phyloP scores from a whole-genome alignment of 768 basidiomycete genomes.

The Tylopilus subfusipes region DNA sequence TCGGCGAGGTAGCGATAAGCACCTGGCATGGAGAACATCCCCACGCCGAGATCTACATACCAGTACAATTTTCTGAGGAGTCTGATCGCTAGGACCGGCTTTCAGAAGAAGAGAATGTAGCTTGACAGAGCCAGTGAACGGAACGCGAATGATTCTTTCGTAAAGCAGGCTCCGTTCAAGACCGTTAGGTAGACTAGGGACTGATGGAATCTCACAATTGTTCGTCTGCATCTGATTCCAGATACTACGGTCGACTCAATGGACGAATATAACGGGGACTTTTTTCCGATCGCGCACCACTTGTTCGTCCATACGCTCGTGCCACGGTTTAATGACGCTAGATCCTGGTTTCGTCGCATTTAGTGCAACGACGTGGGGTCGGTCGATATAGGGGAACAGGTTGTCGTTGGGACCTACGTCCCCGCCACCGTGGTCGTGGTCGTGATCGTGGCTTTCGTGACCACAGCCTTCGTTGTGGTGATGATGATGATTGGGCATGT shows the following conservation, averaged over 20 bases:
- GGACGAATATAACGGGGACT: neutral
- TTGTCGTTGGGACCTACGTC: constrained; percentile 59
- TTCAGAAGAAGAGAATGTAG: constrained; percentile 80
- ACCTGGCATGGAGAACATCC: neutral
- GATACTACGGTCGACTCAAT: constrained; percentile 44
- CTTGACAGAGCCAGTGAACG: constrained; percentile 85
- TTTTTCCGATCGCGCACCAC: constrained; percentile 43
- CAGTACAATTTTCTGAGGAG: constrained; percentile 66
- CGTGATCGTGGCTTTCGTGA: constrained; percentile 54
- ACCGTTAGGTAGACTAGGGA: neutral
- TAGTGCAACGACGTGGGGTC: constrained; percentile 73
- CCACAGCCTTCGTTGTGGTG: constrained; percentile 52
- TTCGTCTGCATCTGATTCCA: constrained; percentile 91
- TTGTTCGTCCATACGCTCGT: constrained; percentile 66
- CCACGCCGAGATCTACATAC: constrained; percentile 40
- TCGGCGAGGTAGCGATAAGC: neutral
- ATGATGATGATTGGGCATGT: constrained; percentile 29
- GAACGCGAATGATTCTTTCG: constrained; percentile 72
- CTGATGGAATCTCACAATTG: constrained; percentile 55
- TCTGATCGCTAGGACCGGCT: constrained; percentile 75
- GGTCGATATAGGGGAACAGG: constrained; percentile 73
- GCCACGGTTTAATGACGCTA: constrained; percentile 83
- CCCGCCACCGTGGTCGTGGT: constrained; percentile 48
- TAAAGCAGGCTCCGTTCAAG: constrained; percentile 7
- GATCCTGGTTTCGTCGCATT: constrained; percentile 56